Base-by-base conservation (phyloP, 257 asterid genomes). In the Anisodus acutangulus region DNA sequence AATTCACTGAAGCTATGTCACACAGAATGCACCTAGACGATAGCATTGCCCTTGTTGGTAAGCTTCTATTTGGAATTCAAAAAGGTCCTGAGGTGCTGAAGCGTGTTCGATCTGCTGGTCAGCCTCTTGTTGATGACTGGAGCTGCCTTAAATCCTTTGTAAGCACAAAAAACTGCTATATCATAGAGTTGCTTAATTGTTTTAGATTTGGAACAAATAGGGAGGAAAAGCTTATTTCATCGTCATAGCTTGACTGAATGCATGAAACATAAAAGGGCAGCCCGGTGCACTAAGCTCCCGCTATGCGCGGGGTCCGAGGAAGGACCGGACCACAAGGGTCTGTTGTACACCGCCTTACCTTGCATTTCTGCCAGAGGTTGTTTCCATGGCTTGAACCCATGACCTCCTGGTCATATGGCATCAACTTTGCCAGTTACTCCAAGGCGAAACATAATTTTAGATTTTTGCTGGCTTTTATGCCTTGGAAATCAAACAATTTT, bases 101-200 rank as follows among this genome's bases (percentile, higher is more conserved):
- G 57, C 64, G 89, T 54, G 85, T 90, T 54, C 91, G 95, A 62
- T 91, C 97, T 66, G 79, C 94, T 15, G 98, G 98, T 68, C 94
- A 89, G 87, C 97, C 98, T 84, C 97, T 96, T 68, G 97, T 90
- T 74, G 92, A 94, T 88, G 97, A 96, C 84, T 96, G 98, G 98
- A 84, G 43, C 83, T 92, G 99, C 92, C 94, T 96, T 53, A 96
- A 92, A 90, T 92, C 98, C 2, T 86, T 91, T 94, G 99, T 96
- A 93, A 89, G 83, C 39, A 17, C 47, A 51, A 76, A 69, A 12
- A 47, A 2, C 62, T 76, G 63, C 22, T 0, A 22, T 51, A 43
- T 51, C 16, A 2, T 54, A 78, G 26, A 53, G 43, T 5, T 78
- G 12, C 47, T 51, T 26, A 13, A 53, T 74, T 78, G 12, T 3